Evolutionary conservation across 192 early-diverging fungal genomes (phyloP).

Genomic region (Linderina pennispora): DNA sequence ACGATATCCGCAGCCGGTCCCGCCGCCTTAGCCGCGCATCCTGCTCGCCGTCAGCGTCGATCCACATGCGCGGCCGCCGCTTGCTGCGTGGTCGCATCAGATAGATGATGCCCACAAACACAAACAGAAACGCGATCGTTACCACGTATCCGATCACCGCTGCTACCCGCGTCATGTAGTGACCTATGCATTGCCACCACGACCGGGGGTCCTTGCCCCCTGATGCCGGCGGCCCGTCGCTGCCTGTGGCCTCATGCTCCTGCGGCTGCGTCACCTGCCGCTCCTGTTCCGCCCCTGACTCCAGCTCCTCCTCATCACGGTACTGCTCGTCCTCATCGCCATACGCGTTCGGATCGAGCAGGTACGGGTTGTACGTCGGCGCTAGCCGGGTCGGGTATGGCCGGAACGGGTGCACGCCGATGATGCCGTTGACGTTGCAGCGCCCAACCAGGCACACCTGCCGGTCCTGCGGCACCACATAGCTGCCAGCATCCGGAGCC

Average conservation of each 20-base stretch:
- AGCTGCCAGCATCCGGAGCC: slow-evolving; percentile 6
- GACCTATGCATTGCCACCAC: slow-evolving; percentile 44
- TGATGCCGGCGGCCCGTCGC: neutral
- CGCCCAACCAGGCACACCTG: too few relatives aligned
- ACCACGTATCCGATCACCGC: slow-evolving; percentile 38
- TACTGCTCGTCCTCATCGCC: neutral
- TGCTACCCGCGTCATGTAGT: slow-evolving; percentile 39
- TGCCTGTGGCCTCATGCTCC: neutral
- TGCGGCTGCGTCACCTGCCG: neutral
- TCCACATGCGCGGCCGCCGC: slow-evolving; percentile 45
- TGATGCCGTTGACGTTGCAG: slow-evolving; percentile 17
- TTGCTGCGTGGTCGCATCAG: slow-evolving; percentile 39
- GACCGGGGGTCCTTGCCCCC: slow-evolving; percentile 26
- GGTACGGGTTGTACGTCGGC: slow-evolving; percentile 13
- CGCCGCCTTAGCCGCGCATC: slow-evolving; percentile 20
- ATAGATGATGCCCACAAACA: slow-evolving; percentile 28
- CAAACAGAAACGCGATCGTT: slow-evolving; percentile 22
- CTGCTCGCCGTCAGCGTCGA: slow-evolving; percentile 35
- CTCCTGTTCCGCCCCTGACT: slow-evolving; percentile 9
- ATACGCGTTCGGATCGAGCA: too few relatives aligned
- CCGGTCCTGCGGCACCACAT: too few relatives aligned
- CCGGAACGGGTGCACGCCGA: slow-evolving; percentile 28
- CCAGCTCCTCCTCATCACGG: neutral
- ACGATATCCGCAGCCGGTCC: slow-evolving; percentile 38
- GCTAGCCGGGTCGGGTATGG: too few relatives aligned